phyloP scores from a whole-genome alignment of 1,139 yeast genomes.

The Geotrichum restrictum region DNA sequence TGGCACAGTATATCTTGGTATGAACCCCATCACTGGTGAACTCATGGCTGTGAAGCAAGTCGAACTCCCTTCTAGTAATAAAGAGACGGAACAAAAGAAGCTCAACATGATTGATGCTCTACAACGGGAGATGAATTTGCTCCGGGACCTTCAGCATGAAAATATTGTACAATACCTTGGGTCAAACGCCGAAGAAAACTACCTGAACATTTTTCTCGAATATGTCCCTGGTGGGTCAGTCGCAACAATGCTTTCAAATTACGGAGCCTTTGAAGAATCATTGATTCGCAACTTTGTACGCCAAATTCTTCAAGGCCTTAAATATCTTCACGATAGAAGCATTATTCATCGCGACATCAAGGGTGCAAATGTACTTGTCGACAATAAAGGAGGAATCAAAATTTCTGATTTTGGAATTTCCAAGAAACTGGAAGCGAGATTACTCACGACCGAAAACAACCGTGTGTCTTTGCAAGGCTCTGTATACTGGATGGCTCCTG shows the following conservation, averaged over 20 bases:
- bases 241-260: constrained; percentile 74
- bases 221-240: constrained; percentile 98
- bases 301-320: constrained; percentile 77
- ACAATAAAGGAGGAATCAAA: constrained; percentile 84
- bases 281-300: constrained; percentile 76
- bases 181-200: constrained; percentile 63
- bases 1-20: constrained; percentile 88
- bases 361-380: constrained; percentile 88
- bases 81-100: constrained; percentile 46
- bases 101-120: constrained; percentile 73
- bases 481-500: constrained; percentile 98
- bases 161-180: constrained; percentile 91
- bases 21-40: constrained; percentile 90
- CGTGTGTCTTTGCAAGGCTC: constrained; percentile 90
- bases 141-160: constrained; percentile 80
- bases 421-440: constrained; percentile 54
- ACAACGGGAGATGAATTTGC: constrained; percentile 75
- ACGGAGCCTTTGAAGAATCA: constrained; percentile 92
- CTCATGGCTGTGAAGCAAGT: constrained; percentile 97
- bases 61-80: constrained; percentile 49
- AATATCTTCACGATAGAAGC: constrained; percentile 74
- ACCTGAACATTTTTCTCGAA: constrained; percentile 79
- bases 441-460: constrained; percentile 43
- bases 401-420: constrained; percentile 94
- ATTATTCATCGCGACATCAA: constrained; percentile 89